These are phyloP conservation scores for Primulina eburnea DNA, from an alignment of 257 asterid species.

Conservation along the genomic window DNA sequence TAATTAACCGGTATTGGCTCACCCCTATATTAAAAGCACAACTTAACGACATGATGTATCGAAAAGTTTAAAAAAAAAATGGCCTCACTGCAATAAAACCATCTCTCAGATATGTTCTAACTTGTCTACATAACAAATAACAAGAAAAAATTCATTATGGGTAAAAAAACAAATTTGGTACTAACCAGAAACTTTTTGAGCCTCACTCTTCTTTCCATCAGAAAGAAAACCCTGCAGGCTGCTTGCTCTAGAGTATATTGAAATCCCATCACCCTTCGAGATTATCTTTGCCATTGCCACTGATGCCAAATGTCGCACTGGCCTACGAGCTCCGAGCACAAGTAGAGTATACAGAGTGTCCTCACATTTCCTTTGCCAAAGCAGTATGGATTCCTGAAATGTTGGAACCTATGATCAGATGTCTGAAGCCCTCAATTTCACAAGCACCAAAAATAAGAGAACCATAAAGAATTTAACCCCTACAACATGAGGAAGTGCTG, in stretches of 20 bases:
- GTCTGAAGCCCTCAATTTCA: not conserved
- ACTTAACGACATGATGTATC: conserved; percentile 12
- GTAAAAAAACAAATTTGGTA: conserved; percentile 23
- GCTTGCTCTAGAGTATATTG: conserved; percentile 97
- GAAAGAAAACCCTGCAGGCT: conserved; percentile 95
- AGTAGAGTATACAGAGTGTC: conserved; percentile 85
- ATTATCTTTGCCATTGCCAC: conserved; percentile 90
- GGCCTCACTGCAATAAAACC: conserved; percentile 8
- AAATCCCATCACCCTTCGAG: conserved; percentile 76
- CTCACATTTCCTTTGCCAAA: conserved; percentile 92
- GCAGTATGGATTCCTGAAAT: conserved; percentile 73
- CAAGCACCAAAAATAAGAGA: conserved; percentile 6
- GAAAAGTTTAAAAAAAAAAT: conserved; percentile 13
- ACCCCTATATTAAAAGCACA: not conserved
- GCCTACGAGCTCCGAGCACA: conserved; percentile 93
- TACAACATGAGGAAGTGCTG: conserved; percentile 1
- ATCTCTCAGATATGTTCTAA: conserved; percentile 10
- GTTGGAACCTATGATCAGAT: conserved; percentile 17
- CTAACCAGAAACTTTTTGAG: conserved; percentile 89
- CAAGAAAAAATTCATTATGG: conserved; percentile 7
- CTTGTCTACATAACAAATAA: not conserved
- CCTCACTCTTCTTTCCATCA: conserved; percentile 81
- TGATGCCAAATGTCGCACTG: conserved; percentile 93
- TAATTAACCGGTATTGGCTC: too few species aligned
- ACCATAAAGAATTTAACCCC: not conserved